A percentile compares a stretch with the other conserved stretches of the same genome.
Evolutionary conservation across 2,329 filamentous ascomycete species (phyloP).

Genomic region (Lachnellula arida): DNA sequence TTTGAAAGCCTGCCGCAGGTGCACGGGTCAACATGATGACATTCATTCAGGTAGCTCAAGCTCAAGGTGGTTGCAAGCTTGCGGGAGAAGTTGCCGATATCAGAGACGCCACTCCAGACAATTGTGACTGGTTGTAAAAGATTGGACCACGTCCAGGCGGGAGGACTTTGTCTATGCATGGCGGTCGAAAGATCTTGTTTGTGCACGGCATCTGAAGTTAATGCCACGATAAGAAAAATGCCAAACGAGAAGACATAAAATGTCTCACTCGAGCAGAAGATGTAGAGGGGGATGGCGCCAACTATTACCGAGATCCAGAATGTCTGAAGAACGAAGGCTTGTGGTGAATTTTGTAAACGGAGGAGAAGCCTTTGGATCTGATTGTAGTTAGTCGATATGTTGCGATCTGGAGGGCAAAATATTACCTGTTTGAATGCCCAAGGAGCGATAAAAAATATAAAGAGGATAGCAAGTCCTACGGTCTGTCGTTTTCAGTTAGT

Average conservation of each 20-base stretch:
- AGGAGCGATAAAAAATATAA: not conserved
- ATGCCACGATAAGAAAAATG: too few relatives aligned
- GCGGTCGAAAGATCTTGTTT: too few relatives aligned
- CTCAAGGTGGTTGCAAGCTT: not conserved
- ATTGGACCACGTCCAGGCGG: not conserved
- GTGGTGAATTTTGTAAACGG: too few relatives aligned
- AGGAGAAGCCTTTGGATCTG: not conserved
- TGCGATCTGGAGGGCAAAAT: not conserved
- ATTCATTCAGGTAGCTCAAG: not conserved
- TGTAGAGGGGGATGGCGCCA: too few relatives aligned
- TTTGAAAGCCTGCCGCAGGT: not conserved
- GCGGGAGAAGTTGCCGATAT: not conserved
- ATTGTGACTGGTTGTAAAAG: not conserved
- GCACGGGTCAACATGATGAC: conserved; percentile 2
- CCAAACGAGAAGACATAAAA: too few relatives aligned
- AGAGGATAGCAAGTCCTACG: not conserved
- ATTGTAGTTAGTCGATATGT: not conserved
- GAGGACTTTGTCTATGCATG: too few relatives aligned
- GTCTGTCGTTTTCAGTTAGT: not conserved
- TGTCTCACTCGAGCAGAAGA: too few relatives aligned
- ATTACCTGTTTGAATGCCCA: not conserved
- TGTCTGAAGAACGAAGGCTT: too few relatives aligned
- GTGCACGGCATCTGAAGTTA: too few relatives aligned
- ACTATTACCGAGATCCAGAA: too few relatives aligned
- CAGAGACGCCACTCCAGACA: not conserved